phyloP scores from a whole-genome alignment of 2,329 filamentous ascomycete species.

The Colletotrichum sp. region DNA sequence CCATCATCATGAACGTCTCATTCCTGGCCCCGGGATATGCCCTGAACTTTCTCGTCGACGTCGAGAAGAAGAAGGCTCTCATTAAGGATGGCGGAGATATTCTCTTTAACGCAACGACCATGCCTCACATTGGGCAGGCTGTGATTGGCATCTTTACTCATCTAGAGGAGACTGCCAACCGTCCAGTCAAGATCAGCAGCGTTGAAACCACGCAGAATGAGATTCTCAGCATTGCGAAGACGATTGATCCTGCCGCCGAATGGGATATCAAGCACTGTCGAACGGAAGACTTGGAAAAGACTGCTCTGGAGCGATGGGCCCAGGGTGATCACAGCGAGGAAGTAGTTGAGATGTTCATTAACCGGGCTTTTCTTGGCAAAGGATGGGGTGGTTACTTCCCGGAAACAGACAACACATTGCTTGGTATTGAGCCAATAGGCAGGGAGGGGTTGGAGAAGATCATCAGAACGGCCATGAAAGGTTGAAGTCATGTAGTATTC shows the following conservation, averaged over 20 bases:
- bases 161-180: slow-evolving; percentile 55
- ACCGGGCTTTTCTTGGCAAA: slow-evolving; percentile 3
- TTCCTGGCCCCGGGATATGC: slow-evolving; percentile 37
- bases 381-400: slow-evolving; percentile 2
- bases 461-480: background rate
- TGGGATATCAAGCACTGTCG: slow-evolving; percentile 3
- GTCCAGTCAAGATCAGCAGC: slow-evolving; percentile 57
- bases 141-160: slow-evolving; percentile 51
- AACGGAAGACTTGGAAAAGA: slow-evolving; percentile 5
- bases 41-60: slow-evolving; percentile 7
- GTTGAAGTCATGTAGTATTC: background rate
- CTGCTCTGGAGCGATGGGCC: background rate
- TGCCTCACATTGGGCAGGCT: slow-evolving; percentile 50
- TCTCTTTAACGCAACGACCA: slow-evolving; percentile 51
- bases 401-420: background rate
- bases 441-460: slow-evolving; percentile 1
- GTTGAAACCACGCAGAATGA: slow-evolving; percentile 56
- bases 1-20: slow-evolving; percentile 46
- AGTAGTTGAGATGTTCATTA: slow-evolving; percentile 9
- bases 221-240: slow-evolving; percentile 41
- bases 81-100: slow-evolving; percentile 56
- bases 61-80: slow-evolving; percentile 31
- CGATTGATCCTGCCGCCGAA: background rate
- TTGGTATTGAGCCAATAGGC: background rate
- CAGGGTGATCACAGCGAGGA: slow-evolving; percentile 3